Base-by-base conservation (phyloP, 768 basidiomycete species). In the Plicaturopsis crispa region DNA sequence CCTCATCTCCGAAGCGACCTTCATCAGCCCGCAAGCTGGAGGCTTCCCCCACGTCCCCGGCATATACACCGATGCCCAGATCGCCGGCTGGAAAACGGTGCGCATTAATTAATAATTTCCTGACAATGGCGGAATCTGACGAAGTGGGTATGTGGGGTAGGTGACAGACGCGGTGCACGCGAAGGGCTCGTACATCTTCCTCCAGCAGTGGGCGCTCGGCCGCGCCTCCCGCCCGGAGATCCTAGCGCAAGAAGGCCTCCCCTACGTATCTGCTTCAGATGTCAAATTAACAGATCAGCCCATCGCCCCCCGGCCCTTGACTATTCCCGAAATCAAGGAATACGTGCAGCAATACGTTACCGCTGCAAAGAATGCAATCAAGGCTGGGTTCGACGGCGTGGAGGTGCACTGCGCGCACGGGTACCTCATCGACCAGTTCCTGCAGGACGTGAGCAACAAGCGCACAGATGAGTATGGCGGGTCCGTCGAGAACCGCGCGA, bases 301-400 rank as follows among this genome's bases (percentile, higher is more conserved):
- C 2, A 18, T 13, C 3, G n/a, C 40, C 3, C 65, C 64, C 13
- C 58, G 54, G 3, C 56, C 70, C 1, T 47, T 80, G 26, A 73
- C 69, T 0, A 54, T 52, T 0, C 53, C 49, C 0, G 78, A 78
- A 33, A 72, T 81, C 36, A 48, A 59, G 30, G 70, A 77, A 39
- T 72, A 73, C 71, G 53, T 72, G 16, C 23, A 57, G 13, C 55
- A 69, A 7, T 83, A 71, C 46, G 72, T 63, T 4, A 57, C 63
- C 11, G 78, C 75, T 2, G 78, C 82, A 3, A 59, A 59, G 20
- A 75, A 75, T 38, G 75, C 75, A 7, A 61, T 80, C 33, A 47
- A 50, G 16, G 80, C 82, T 21, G 82, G 78, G 1, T 85, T 85
- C 44, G 83, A 86, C 42, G 84, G 81, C 19, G 60, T 75, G 4